A percentile compares a stretch with the other conserved stretches of the same genome.
Evolutionary conservation across 169 alveolate species (phyloP).

Genomic region (Blepharisma undulans): DNA sequence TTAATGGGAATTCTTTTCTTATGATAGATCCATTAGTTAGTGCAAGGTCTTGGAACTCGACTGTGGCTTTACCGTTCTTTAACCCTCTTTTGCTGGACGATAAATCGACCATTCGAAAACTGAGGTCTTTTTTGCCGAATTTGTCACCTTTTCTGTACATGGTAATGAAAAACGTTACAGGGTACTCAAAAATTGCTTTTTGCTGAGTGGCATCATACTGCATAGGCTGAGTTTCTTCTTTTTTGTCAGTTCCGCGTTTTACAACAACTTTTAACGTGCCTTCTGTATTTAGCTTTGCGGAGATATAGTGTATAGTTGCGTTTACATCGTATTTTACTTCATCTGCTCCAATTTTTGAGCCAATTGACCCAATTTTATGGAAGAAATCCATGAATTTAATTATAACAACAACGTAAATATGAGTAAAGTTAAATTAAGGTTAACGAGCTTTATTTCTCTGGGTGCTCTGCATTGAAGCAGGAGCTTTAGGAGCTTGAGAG

Average conservation of each 20-base stretch:
- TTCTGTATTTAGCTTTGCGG: background rate
- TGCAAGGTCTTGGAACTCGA: constrained; percentile 1
- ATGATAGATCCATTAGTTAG: background rate
- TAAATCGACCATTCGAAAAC: background rate
- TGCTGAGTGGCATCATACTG: background rate
- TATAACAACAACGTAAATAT: background rate
- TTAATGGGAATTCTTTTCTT: background rate
- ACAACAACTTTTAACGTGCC: background rate
- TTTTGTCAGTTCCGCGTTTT: constrained; percentile 15
- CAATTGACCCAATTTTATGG: background rate
- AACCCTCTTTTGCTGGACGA: background rate
- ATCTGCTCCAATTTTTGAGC: constrained; percentile 19
- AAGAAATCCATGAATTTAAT: background rate
- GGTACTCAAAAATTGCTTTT: background rate
- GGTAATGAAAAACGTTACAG: background rate
- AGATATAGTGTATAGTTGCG: background rate
- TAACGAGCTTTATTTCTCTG: background rate
- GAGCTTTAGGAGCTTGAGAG: background rate
- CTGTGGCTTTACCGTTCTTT: background rate
- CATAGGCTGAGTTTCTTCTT: constrained; percentile 22
- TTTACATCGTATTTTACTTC: constrained; percentile 21
- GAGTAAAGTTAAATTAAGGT: background rate
- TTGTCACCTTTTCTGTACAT: constrained; percentile 21
- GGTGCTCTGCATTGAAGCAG: background rate
- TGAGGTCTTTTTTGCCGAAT: constrained; percentile 5